Percentiles rank a stretch among this genome's conserved stretches.
Evolutionary conservation across 78 protist genomes (phyloP).

Genomic region (Polysphondylium violaceum): DNA sequence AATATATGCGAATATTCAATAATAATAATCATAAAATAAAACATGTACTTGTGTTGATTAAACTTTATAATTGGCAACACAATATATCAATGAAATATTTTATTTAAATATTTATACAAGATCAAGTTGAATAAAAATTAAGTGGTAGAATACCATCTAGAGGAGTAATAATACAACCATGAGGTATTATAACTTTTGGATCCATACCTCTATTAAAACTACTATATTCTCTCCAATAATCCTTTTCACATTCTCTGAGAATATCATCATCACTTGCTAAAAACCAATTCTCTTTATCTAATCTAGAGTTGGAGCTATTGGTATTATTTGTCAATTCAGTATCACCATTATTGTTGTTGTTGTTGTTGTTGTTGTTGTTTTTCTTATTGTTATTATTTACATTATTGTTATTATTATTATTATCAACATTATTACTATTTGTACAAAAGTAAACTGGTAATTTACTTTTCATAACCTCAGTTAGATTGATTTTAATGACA

Average conservation of each 20-base stretch:
- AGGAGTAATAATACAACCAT: constrained; percentile 7
- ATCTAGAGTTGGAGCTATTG: too few species aligned
- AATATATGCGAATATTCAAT: constrained; percentile 17
- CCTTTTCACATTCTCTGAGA: too few species aligned
- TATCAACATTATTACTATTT: too few species aligned
- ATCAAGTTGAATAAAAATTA: too few species aligned
- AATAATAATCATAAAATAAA: neutral
- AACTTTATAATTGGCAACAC: neutral
- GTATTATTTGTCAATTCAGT: too few species aligned
- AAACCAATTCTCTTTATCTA: neutral
- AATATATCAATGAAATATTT: neutral
- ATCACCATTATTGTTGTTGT: too few species aligned
- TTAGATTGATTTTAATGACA: neutral
- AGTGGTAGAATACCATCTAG: too few species aligned
- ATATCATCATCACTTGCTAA: neutral
- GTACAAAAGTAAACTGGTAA: neutral
- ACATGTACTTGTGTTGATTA: neutral
- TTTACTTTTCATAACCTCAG: neutral
- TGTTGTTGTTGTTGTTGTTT: too few species aligned
- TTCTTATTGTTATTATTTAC: too few species aligned
- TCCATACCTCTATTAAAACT: constrained; percentile 18
- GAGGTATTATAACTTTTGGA: constrained; percentile 16
- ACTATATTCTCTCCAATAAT: neutral
- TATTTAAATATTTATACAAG: neutral
- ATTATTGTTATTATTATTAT: too few species aligned